Conservation (phyloP, 192 early-diverging fungal genomes). For the Coemansia sp. region DNA sequence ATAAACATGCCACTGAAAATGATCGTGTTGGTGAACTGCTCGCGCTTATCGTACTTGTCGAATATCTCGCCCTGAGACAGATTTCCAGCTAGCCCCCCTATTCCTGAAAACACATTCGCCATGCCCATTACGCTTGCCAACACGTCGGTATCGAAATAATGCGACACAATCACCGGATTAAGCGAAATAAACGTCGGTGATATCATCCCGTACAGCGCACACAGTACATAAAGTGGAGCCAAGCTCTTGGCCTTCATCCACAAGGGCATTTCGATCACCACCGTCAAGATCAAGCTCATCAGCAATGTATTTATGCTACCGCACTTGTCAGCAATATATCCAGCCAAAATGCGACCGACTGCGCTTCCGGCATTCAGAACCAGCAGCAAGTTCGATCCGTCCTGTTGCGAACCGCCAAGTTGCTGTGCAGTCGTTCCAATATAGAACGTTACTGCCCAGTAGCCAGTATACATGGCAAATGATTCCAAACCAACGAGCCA, state of each 20-base stretch:
- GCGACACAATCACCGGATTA: conserved; percentile 41
- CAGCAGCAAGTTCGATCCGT: conserved; percentile 36
- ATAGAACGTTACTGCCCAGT: conserved; percentile 49
- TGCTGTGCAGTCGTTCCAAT: conserved; percentile 29
- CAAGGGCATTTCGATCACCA: conserved; percentile 32
- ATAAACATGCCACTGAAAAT: conserved; percentile 46
- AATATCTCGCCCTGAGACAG: conserved; percentile 41
- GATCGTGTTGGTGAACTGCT: conserved; percentile 40
- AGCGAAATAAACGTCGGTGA: conserved; percentile 48
- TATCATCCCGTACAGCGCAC: conserved; percentile 33
- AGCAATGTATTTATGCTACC: conserved; percentile 43
- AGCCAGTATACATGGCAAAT: conserved; percentile 39
- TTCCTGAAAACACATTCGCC: conserved; percentile 38
- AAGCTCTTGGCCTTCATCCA: conserved; percentile 39
- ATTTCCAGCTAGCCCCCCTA: conserved; percentile 39
- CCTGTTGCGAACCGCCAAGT: conserved; percentile 20
- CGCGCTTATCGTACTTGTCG: conserved; percentile 43
- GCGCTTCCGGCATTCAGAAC: conserved; percentile 37
- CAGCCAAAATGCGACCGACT: conserved; percentile 33
- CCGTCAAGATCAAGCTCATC: conserved; percentile 16
- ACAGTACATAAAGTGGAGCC: conserved; percentile 31
- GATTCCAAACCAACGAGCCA: conserved; percentile 35
- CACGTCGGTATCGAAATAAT: conserved; percentile 23
- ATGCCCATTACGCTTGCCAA: conserved; percentile 46
- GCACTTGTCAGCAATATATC: conserved; percentile 32